Conservation (phyloP, 2,329 filamentous ascomycete species). For the Seiridium cupressi region DNA sequence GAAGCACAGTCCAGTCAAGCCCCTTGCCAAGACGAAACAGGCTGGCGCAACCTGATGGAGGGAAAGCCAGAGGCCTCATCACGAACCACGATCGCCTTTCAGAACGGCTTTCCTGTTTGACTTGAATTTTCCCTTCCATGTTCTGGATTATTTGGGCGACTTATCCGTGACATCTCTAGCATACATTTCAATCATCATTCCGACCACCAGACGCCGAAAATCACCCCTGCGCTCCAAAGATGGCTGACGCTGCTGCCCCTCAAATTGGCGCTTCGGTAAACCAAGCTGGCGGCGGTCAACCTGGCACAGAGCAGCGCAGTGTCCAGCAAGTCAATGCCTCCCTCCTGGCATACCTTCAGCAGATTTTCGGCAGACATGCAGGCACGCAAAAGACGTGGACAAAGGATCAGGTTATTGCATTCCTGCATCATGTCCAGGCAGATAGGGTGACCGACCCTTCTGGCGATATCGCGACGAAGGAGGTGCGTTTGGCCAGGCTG, state of each 20-base stretch:
- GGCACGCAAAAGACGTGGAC: slow-evolving; percentile 41
- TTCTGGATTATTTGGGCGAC: not conserved
- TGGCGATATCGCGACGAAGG: slow-evolving; percentile 25
- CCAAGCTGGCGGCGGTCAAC: slow-evolving; percentile 46
- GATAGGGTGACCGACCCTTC: slow-evolving; percentile 29
- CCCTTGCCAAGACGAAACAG: too few species aligned
- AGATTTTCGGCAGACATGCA: slow-evolving; percentile 42
- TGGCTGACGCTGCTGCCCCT: not conserved
- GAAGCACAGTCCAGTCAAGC: too few species aligned
- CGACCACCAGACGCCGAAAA: not conserved
- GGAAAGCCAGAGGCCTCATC: too few species aligned
- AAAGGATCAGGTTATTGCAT: slow-evolving; percentile 41
- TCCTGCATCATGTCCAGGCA: slow-evolving; percentile 45
- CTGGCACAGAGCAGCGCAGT: slow-evolving; percentile 37
- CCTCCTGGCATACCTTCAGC: slow-evolving; percentile 38
- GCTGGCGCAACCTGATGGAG: too few species aligned
- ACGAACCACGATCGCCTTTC: too few species aligned
- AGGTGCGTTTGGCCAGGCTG: slow-evolving; percentile 9
- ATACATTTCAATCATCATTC: not conserved
- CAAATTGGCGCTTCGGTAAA: slow-evolving; percentile 26
- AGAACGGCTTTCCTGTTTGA: too few species aligned
- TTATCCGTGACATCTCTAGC: not conserved
- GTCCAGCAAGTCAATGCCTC: slow-evolving; percentile 40
- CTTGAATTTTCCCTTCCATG: too few species aligned
- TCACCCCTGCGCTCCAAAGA: not conserved